A percentile compares a stretch with the other conserved stretches of the same genome.
Evolutionary conservation across 2,329 filamentous ascomycete genomes (phyloP).

Genomic region (Emydomyces testavorans): DNA sequence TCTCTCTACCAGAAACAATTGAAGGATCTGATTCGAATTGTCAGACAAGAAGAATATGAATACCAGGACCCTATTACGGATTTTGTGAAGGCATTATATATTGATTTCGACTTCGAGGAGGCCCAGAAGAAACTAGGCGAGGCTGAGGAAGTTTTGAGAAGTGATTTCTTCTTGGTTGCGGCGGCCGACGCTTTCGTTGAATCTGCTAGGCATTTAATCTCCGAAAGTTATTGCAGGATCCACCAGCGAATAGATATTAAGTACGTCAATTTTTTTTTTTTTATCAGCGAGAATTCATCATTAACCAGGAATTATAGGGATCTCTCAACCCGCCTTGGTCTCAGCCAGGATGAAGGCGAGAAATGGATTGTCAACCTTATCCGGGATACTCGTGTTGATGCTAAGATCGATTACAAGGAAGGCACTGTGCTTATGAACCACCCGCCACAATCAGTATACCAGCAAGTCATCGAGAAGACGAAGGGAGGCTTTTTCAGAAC

Average conservation of each 20-base stretch:
- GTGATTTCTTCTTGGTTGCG: constrained; percentile 88
- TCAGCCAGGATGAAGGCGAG: constrained; percentile 91
- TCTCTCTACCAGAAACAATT: constrained; percentile 92
- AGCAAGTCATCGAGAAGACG: constrained; percentile 97
- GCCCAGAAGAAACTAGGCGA: constrained; percentile 76
- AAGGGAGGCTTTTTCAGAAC: constrained; percentile 99
- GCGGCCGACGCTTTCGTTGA: constrained; percentile 84
- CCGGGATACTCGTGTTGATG: constrained; percentile 90
- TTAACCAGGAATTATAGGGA: constrained; percentile 44
- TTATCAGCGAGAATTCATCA: neutral
- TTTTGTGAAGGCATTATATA: constrained; percentile 90
- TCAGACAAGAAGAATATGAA: constrained; percentile 95
- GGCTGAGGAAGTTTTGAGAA: constrained; percentile 81
- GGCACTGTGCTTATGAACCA: constrained; percentile 99
- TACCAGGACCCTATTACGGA: constrained; percentile 92
- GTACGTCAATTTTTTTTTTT: constrained; percentile 31
- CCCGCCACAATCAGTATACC: constrained; percentile 94
- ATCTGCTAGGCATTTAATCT: constrained; percentile 88
- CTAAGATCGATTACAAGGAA: constrained; percentile 98
- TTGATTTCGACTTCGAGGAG: constrained; percentile 95
- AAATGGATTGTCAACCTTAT: constrained; percentile 99
- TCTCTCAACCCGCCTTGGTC: constrained; percentile 77
- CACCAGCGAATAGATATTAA: constrained; percentile 97
- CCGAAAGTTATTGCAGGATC: constrained; percentile 99
- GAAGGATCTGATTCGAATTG: constrained; percentile 91